Evolutionary conservation across 2,329 filamentous ascomycete genomes (phyloP).

Genomic region (Neurospora sp.): DNA sequence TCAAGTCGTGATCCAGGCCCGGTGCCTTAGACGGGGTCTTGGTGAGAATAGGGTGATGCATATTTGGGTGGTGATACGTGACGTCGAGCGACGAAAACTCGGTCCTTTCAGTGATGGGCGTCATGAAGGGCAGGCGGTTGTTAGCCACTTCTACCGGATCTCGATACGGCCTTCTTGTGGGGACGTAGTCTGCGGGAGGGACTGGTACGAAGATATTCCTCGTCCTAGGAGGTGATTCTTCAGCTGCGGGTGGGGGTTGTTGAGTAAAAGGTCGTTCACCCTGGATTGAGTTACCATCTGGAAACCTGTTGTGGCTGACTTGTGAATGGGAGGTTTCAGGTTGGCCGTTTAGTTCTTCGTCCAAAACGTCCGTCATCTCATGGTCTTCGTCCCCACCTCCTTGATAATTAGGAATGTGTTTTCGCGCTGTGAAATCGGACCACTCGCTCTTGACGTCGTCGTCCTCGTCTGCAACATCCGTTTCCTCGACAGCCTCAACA

Average conservation of each 20-base stretch:
- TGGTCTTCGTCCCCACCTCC: conserved; percentile 24
- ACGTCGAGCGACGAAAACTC: conserved; percentile 68
- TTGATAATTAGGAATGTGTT: conserved; percentile 49
- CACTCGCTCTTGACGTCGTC: conserved; percentile 56
- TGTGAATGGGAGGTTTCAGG: not conserved
- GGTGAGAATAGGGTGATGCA: conserved; percentile 37
- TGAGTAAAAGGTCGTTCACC: not conserved
- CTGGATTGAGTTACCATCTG: not conserved
- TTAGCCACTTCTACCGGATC: conserved; percentile 73
- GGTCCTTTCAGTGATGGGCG: conserved; percentile 90
- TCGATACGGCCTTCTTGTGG: conserved; percentile 68
- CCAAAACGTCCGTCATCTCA: not conserved
- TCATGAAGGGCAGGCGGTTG: conserved; percentile 95
- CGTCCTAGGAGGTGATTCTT: conserved; percentile 38
- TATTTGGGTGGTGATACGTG: conserved; percentile 48
- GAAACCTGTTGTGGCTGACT: not conserved
- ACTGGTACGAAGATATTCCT: conserved; percentile 66
- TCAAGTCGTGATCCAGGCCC: conserved; percentile 14
- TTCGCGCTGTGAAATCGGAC: conserved; percentile 75
- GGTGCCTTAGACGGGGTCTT: conserved; percentile 64
- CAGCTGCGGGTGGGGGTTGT: conserved; percentile 26
- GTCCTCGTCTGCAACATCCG: conserved; percentile 23
- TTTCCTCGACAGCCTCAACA: conserved; percentile 33
- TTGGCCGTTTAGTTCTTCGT: not conserved
- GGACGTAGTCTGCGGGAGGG: conserved; percentile 77